phyloP scores from a whole-genome alignment of 2,329 filamentous ascomycete species.

The Colletotrichum aenigma region DNA sequence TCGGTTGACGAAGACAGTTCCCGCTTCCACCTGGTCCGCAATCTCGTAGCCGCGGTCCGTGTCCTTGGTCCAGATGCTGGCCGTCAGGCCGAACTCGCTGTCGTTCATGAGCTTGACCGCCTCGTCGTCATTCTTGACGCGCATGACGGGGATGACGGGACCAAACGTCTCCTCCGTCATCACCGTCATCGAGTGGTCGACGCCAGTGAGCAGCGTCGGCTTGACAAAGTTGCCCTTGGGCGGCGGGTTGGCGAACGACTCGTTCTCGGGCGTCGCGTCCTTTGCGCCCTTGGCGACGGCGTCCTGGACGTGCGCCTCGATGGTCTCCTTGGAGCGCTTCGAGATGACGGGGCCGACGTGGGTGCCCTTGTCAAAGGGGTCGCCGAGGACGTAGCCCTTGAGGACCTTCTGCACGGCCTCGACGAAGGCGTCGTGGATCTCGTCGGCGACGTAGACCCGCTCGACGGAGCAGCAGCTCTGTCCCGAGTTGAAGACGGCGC shows the following conservation, averaged over 20 bases:
- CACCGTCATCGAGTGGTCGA: conserved; percentile 82
- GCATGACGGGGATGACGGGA: conserved; percentile 88
- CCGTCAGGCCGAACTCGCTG: conserved; percentile 90
- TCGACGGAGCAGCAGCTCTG: conserved; percentile 96
- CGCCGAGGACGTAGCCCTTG: conserved; percentile 82
- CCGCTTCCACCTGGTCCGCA: conserved; percentile 82
- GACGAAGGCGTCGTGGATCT: conserved; percentile 83
- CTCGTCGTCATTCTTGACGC: conserved; percentile 80
- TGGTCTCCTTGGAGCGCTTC: conserved; percentile 75
- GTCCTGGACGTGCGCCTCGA: conserved; percentile 80
- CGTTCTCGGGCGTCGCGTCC: conserved; percentile 83
- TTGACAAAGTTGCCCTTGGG: conserved; percentile 86
- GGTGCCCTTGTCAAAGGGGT: conserved; percentile 79
- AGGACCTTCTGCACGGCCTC: conserved; percentile 81
- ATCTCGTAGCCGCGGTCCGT: conserved; percentile 75
- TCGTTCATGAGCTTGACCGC: conserved; percentile 91
- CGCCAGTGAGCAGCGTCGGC: conserved; percentile 80
- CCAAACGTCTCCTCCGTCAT: conserved; percentile 97
- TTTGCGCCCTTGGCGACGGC: conserved; percentile 83
- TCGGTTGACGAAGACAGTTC: conserved; percentile 95
- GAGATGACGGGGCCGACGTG: conserved; percentile 91
- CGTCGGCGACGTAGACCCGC: conserved; percentile 87
- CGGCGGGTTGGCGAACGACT: conserved; percentile 74
- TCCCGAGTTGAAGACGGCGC: conserved; percentile 97
- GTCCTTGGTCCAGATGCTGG: conserved; percentile 98